Percentiles rank a stretch among this genome's conserved stretches.
Conservation (phyloP, 129 eudicot species). For the Oenanthe sinensis region DNA sequence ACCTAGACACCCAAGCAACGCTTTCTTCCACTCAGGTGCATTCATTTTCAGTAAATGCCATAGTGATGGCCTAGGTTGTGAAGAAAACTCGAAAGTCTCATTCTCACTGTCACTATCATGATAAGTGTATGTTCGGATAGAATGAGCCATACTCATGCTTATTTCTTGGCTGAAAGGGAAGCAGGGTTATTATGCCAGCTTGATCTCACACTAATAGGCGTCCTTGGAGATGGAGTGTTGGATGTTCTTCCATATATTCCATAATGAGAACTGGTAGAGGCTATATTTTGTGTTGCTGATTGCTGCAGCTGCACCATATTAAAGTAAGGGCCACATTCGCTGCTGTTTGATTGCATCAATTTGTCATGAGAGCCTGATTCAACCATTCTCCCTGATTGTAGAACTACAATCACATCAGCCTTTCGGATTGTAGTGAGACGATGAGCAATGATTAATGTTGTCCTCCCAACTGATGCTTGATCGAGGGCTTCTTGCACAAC, state of each 20-base stretch:
- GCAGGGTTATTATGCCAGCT: conserved; percentile 48
- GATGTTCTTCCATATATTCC: conserved; percentile 4
- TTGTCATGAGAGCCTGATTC: conserved; percentile 65
- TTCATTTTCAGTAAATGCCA: conserved; percentile 60
- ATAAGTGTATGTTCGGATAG: conserved; percentile 32
- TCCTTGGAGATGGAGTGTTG: conserved; percentile 17
- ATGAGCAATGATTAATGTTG: conserved; percentile 72
- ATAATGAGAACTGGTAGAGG: conserved; percentile 7
- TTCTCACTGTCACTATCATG: conserved; percentile 41
- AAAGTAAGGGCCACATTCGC: conserved; percentile 45
- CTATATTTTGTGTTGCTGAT: conserved; percentile 31
- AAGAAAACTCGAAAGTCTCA: conserved; percentile 2
- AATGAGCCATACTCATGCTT: conserved; percentile 32
- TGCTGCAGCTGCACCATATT: conserved; percentile 71
- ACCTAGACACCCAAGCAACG: conserved; percentile 67
- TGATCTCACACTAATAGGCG: conserved; percentile 33
- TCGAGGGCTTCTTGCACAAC: conserved; percentile 68
- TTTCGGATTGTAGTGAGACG: conserved; percentile 63
- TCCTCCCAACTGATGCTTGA: conserved; percentile 44
- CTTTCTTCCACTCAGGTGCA: conserved; percentile 71
- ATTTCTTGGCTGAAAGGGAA: conserved; percentile 44
- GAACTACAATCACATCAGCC: conserved; percentile 51
- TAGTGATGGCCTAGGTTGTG: conserved; percentile 34
- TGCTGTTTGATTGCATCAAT: conserved; percentile 36
- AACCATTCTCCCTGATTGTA: conserved; percentile 51